phyloP scores from a whole-genome alignment of 1,284 basidiomycete genomes.

The Chalciporus sp. region DNA sequence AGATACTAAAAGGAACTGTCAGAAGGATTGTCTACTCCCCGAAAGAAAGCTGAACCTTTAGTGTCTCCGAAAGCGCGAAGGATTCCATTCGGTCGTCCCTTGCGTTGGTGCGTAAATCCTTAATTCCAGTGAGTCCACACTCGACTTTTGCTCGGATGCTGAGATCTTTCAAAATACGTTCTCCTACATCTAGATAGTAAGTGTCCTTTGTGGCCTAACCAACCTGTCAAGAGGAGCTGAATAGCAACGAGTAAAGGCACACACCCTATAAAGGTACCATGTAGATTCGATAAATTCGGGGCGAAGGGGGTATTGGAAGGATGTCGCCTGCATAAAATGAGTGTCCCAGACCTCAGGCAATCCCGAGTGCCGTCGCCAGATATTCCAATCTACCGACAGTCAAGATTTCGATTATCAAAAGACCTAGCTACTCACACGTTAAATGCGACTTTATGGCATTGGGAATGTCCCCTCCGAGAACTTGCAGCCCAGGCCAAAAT shows the following conservation, averaged over 20 bases:
- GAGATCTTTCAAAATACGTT: slow-evolving; percentile 80
- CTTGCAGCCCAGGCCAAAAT: slow-evolving; percentile 89
- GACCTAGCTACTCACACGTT: slow-evolving; percentile 56
- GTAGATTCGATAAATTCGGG: slow-evolving; percentile 95
- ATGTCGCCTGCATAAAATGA: slow-evolving; percentile 70
- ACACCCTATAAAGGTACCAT: slow-evolving; percentile 88
- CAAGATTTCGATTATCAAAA: slow-evolving; percentile 1
- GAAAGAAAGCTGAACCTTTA: slow-evolving; percentile 59
- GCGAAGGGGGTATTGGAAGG: slow-evolving; percentile 82
- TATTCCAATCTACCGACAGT: slow-evolving; percentile 72
- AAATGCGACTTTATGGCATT: slow-evolving; percentile 87
- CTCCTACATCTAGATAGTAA: slow-evolving; percentile 90
- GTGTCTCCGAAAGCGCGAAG: slow-evolving; percentile 86
- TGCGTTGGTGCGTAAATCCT: slow-evolving; percentile 78
- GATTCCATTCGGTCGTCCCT: slow-evolving; percentile 93
- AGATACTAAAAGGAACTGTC: slow-evolving; percentile 64
- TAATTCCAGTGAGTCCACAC: slow-evolving; percentile 84
- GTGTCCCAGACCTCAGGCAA: slow-evolving; percentile 91
- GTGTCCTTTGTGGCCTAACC: slow-evolving; percentile 86
- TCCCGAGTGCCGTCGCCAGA: slow-evolving; percentile 84
- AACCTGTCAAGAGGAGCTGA: slow-evolving; percentile 5
- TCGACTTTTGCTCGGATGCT: slow-evolving; percentile 72
- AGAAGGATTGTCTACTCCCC: background rate
- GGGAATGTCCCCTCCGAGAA: slow-evolving; percentile 87
- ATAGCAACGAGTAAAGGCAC: slow-evolving; percentile 28